Conservation (phyloP, 2,329 filamentous ascomycete genomes). For the Fusarium pilosicola region DNA sequence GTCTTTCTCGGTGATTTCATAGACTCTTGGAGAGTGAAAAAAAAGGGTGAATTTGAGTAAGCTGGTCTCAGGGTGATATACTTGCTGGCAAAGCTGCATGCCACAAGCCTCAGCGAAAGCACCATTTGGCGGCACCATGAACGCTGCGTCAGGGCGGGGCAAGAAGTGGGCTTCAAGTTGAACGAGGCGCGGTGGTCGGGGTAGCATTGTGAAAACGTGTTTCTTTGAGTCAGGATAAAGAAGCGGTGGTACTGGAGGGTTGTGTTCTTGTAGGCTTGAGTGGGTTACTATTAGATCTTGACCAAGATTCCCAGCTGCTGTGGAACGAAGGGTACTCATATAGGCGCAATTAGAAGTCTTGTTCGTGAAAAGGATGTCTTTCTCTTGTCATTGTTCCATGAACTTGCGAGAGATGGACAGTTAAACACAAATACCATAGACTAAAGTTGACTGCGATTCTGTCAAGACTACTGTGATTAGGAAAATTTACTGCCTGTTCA, state of each 20-base stretch:
- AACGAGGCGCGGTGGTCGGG: not conserved
- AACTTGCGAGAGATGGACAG: not conserved
- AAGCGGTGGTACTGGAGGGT: no score
- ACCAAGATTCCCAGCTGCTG: fast-evolving
- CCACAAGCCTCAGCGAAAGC: not conserved
- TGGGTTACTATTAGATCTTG: no score
- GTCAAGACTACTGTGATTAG: not conserved
- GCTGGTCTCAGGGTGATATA: not conserved
- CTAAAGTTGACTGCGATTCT: no score
- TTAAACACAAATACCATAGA: no score
- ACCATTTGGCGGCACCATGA: not conserved
- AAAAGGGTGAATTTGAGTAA: not conserved
- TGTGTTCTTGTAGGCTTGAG: not conserved
- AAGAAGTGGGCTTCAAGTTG: not conserved
- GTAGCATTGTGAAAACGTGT: not conserved
- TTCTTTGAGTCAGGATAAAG: not conserved
- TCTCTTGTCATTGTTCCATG: no score
- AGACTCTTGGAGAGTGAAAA: not conserved
- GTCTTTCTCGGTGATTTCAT: not conserved
- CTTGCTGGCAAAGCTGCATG: not conserved
- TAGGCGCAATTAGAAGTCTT: fast-evolving
- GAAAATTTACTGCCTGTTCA: not conserved
- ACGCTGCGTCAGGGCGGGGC: not conserved
- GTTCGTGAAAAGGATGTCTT: no score
- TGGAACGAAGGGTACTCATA: not conserved